Evolutionary conservation across 2,329 filamentous ascomycete genomes (phyloP).

Genomic region (Huntiella decipiens): DNA sequence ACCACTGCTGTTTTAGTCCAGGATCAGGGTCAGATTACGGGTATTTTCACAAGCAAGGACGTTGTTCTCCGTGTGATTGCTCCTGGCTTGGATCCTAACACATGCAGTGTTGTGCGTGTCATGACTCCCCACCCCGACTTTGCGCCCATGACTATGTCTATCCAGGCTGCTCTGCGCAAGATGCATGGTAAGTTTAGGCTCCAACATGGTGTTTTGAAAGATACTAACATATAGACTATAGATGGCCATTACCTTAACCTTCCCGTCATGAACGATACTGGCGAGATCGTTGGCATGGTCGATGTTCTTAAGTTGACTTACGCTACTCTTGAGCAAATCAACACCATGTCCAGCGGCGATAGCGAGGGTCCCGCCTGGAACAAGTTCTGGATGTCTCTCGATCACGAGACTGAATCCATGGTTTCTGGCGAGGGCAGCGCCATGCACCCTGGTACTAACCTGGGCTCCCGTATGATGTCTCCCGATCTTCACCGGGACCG

Average conservation of each 20-base stretch:
- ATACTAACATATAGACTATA: constrained; percentile 19
- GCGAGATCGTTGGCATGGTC: constrained; percentile 98
- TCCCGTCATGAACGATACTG: constrained; percentile 91
- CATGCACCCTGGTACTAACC: constrained; percentile 38
- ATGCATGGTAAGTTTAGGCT: constrained; percentile 65
- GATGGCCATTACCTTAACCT: constrained; percentile 97
- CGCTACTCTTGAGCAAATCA: constrained; percentile 92
- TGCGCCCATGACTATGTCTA: constrained; percentile 96
- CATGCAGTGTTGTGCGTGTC: constrained; percentile 92
- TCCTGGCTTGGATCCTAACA: constrained; percentile 79
- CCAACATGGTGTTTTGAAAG: background rate
- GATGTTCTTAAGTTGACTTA: constrained; percentile 97
- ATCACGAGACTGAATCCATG: constrained; percentile 89
- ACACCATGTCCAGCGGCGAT: constrained; percentile 77
- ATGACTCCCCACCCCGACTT: constrained; percentile 99
- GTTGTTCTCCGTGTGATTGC: constrained; percentile 96
- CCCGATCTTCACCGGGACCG: constrained; percentile 57
- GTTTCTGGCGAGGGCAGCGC: constrained; percentile 71
- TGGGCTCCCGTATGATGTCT: constrained; percentile 58
- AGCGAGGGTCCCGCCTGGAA: constrained; percentile 96
- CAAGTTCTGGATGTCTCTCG: constrained; percentile 96
- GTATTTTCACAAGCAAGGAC: constrained; percentile 99
- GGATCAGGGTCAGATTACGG: constrained; percentile 91
- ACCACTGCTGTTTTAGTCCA: constrained; percentile 92
- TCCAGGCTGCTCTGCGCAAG: constrained; percentile 91